A percentile compares a stretch with the other conserved stretches of the same genome.
These are phyloP conservation scores for Boletellus deceptivus DNA, from an alignment of 1,284 basidiomycete species.

Conservation along the genomic window DNA sequence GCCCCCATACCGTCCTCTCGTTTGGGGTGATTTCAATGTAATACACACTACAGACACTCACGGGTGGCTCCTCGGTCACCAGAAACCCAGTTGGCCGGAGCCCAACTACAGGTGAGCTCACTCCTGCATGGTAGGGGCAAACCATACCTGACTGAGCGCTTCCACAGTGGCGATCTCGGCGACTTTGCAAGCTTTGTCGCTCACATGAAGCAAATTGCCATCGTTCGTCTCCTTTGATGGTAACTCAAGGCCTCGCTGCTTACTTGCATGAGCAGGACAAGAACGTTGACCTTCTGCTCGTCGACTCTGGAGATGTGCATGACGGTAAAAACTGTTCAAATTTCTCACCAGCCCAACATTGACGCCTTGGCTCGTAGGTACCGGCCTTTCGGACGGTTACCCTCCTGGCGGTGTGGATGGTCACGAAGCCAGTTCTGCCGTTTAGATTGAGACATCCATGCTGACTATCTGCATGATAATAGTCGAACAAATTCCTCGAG, in stretches of 20 bases:
- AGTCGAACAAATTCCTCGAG: slow-evolving; percentile 72
- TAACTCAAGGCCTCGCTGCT: neutral
- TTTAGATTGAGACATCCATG: neutral
- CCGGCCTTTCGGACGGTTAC: slow-evolving; percentile 72
- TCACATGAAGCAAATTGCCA: slow-evolving; percentile 76
- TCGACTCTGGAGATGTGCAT: slow-evolving; percentile 78
- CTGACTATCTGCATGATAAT: slow-evolving; percentile 1
- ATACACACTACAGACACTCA: slow-evolving; percentile 82
- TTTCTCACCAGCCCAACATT: neutral
- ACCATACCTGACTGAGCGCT: neutral
- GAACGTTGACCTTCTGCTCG: slow-evolving; percentile 66
- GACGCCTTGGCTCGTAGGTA: slow-evolving; percentile 39
- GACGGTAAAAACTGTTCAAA: slow-evolving; percentile 50
- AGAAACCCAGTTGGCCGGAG: slow-evolving; percentile 65
- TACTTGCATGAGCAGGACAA: slow-evolving; percentile 44
- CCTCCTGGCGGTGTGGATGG: slow-evolving; percentile 69
- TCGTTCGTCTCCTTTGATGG: slow-evolving; percentile 35
- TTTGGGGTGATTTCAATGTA: slow-evolving; percentile 74
- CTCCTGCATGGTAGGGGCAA: neutral
- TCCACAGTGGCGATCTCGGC: slow-evolving; percentile 65
- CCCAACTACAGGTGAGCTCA: slow-evolving; percentile 64
- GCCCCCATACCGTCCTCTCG: slow-evolving; percentile 58
- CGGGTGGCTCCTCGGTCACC: slow-evolving; percentile 78
- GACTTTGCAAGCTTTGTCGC: slow-evolving; percentile 79
- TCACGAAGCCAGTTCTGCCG: slow-evolving; percentile 49